Evolutionary conservation across 257 asterid species (phyloP), one percentile per base, ranked within the genome.

Genomic region (Mentha longifolia): DNA sequence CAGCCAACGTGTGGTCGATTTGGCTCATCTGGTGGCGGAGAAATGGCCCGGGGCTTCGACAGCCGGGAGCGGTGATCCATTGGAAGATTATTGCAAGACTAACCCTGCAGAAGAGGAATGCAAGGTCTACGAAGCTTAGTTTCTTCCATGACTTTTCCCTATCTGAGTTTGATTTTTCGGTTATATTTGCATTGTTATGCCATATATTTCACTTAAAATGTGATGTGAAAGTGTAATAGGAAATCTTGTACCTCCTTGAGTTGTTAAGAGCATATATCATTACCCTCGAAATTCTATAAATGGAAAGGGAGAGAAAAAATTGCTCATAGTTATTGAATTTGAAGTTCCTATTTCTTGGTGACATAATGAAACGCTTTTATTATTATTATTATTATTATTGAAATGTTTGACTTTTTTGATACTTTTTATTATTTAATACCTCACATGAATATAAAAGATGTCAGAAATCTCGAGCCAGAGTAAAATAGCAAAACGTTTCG

Each of bases 1-100:
- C 92, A 92, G 97, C 83, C 97, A 92, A 88, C 73, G 98, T 41
- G 97, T 92, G 9, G 97, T 92, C 8, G 98, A 92, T 81, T 85
- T 90, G 92, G 96, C 98, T 37, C 96, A 93, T 78, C 69, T 93
- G 47, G 95, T 93, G 71, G 98, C 98, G 28, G 66, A 14, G 30
- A 85, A 89, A 78, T 91, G 98, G 97, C 95, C 92, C 1, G 97
- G 94, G 0, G 79, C 71, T n/a, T 50, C 79, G 12, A 78, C 59
- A 14, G 28, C 61, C 17, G 95, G 89, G 64, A 81, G 92, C 45
- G 97, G 93, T 50, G 97, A 92, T 61, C 88, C 95, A 7, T 77
- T 92, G 90, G 98, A 92, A 73, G 97, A 88, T 55, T 92, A 68
- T 77, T 92, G 96, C 91, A 45, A 85, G 76, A 79, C 78, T 33